Evolutionary conservation across 2,329 filamentous ascomycete genomes (phyloP), one percentile per base, ranked within the genome.

Genomic region (Talaromyces sp.): DNA sequence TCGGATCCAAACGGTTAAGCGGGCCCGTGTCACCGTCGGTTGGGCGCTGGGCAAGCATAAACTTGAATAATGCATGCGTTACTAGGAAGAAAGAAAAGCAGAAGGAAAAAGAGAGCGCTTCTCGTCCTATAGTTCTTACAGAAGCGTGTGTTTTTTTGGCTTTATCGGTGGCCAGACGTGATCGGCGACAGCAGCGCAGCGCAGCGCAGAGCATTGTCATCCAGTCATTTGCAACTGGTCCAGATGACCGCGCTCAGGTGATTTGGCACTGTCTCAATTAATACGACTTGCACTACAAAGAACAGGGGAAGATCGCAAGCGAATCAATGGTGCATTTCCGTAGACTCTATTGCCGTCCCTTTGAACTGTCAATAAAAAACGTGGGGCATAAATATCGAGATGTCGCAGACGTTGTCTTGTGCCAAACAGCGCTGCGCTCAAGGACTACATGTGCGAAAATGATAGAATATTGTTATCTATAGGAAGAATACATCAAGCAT

Each of bases 191-290:
- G n/a, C 47, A n/a, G 3, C 42, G 16, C 18, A 28, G 9, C 44
- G 27, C 27, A 53, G 16, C 50, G 50, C 27, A 28, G 50, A 31
- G 16, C 27, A 53, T 30, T 30, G 50, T 14, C 30, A 53, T 53
- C 28, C 50, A 53, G 44, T 23, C 50, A 10, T 53, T 53, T 27
- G 50, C 50, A 31, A 16, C 52, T 56, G 44, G 47, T 57, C 47
- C 52, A 53, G 56, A 56, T 56, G 57, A 59, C 53, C 27, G 61
- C 52, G 51, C 56, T 56, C 61, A 62, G 52, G 52, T 62, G 61
- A 56, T 62, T 62, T 62, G 56, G 40, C 42, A 18, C 42, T n/a
- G n/a, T 51, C 61, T 53, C 50, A 53, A 34, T 52, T 50, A 59
- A 28, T 44, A 54, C 28, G 28, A 51, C 12, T 23, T 53, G 50